Evolutionary conservation across 257 asterid genomes (phyloP).

Genomic region (Primulina eburnea): DNA sequence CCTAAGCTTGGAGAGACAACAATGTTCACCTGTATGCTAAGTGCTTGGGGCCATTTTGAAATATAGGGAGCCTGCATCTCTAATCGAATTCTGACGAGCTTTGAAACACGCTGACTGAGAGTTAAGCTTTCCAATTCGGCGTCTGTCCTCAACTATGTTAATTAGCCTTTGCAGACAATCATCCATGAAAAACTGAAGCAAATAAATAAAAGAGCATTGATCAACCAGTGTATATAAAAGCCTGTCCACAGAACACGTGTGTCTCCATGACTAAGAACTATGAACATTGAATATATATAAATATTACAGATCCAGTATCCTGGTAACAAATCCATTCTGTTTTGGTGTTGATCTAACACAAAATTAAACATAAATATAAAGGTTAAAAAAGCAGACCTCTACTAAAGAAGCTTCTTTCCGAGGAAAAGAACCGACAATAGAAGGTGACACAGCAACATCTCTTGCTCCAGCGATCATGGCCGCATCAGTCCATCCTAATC

Average conservation of each 20-base stretch:
- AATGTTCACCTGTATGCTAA: conserved; percentile 75
- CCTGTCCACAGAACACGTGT: neutral
- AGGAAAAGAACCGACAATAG: conserved; percentile 85
- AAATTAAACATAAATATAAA: conserved; percentile 8
- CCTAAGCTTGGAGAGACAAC: neutral
- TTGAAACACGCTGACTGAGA: conserved; percentile 72
- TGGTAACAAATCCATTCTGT: conserved; percentile 5
- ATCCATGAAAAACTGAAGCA: conserved; percentile 88
- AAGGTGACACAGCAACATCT: conserved; percentile 83
- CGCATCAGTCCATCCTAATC: conserved; percentile 85
- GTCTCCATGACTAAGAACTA: neutral
- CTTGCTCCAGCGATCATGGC: conserved; percentile 93
- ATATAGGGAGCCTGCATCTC: conserved; percentile 96
- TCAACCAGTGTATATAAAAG: neutral
- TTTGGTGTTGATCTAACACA: neutral
- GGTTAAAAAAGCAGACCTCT: conserved; percentile 49
- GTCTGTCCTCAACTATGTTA: conserved; percentile 55
- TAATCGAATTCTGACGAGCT: conserved; percentile 72
- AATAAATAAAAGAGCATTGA: conserved; percentile 19
- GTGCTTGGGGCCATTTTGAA: conserved; percentile 95
- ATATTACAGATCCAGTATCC: neutral
- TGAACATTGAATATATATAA: neutral
- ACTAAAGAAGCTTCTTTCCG: conserved; percentile 91
- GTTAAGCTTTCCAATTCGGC: conserved; percentile 57
- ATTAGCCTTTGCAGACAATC: conserved; percentile 82